Evolutionary conservation across 139 green algal genomes (phyloP).

Genomic region (Coelastrella sp.): DNA sequence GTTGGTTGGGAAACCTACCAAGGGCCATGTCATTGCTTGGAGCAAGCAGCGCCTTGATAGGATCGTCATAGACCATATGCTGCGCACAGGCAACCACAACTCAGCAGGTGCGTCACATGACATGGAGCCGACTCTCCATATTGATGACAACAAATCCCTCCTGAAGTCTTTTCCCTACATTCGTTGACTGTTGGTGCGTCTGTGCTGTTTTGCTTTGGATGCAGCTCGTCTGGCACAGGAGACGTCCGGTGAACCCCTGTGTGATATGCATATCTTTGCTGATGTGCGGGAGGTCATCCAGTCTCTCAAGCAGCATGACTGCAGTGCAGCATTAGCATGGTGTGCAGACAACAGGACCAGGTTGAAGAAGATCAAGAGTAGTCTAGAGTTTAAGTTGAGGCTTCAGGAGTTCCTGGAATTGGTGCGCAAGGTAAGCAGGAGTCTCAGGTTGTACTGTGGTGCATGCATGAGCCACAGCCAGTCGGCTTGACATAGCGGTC

Average conservation of each 20-base stretch:
- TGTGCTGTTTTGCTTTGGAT: not conserved
- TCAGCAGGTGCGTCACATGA: conserved; percentile 35
- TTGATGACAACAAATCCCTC: too few relatives aligned
- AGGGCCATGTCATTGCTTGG: conserved; percentile 68
- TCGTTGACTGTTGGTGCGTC: too few relatives aligned
- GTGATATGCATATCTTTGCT: conserved; percentile 86
- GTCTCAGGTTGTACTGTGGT: too few relatives aligned
- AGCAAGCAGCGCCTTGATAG: conserved; percentile 75
- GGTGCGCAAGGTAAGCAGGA: conserved; percentile 69
- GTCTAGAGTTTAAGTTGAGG: conserved; percentile 91
- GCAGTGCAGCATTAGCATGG: conserved; percentile 83
- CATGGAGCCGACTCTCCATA: too few relatives aligned
- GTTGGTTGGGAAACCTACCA: conserved; percentile 52
- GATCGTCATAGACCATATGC: conserved; percentile 86
- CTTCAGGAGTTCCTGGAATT: conserved; percentile 94
- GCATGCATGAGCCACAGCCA: too few relatives aligned
- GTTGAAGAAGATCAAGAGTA: conserved; percentile 84
- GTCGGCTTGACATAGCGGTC: too few relatives aligned
- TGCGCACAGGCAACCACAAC: conserved; percentile 74
- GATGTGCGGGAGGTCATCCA: conserved; percentile 69
- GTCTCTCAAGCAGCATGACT: conserved; percentile 74
- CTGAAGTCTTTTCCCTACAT: too few relatives aligned
- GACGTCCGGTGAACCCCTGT: conserved; percentile 65
- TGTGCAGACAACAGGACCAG: conserved; percentile 74
- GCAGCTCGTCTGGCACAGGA: conserved; percentile 47